Evolutionary conservation across 345 rosid genomes (phyloP).

Genomic region (Stellera chamaejasme): DNA sequence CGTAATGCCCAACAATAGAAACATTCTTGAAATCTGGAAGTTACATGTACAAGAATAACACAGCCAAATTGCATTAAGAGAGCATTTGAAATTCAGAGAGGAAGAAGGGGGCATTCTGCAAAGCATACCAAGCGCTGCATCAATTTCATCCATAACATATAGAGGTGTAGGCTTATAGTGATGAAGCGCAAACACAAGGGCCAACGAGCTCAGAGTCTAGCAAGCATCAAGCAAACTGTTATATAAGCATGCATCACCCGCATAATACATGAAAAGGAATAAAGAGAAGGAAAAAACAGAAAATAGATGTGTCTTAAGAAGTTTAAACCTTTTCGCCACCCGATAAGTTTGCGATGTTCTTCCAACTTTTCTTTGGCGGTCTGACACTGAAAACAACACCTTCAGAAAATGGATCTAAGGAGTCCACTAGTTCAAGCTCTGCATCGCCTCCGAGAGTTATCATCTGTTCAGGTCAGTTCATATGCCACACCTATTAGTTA

Average conservation of each 20-base stretch:
- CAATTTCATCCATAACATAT: constrained; percentile 97
- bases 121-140: constrained; percentile 85
- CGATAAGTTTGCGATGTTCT: constrained; percentile 88
- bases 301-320: constrained; percentile 1
- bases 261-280: background rate
- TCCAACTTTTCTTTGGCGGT: constrained; percentile 99
- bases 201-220: constrained; percentile 96
- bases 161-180: constrained; percentile 99
- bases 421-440: constrained; percentile 94
- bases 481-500: background rate
- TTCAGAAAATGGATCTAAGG: constrained; percentile 97
- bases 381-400: constrained; percentile 97
- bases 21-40: constrained; percentile 90
- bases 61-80: background rate
- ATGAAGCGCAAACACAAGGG: constrained; percentile 96
- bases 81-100: background rate
- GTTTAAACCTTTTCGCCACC: constrained; percentile 89
- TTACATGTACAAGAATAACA: background rate
- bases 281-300: background rate
- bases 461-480: constrained; percentile 43
- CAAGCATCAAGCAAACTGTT: background rate
- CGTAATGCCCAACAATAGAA: constrained; percentile 96
- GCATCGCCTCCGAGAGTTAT: constrained; percentile 99
- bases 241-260: background rate
- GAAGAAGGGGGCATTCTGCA: background rate